phyloP scores from a whole-genome alignment of 1,284 basidiomycete species.

The Pholiota adiposa region DNA sequence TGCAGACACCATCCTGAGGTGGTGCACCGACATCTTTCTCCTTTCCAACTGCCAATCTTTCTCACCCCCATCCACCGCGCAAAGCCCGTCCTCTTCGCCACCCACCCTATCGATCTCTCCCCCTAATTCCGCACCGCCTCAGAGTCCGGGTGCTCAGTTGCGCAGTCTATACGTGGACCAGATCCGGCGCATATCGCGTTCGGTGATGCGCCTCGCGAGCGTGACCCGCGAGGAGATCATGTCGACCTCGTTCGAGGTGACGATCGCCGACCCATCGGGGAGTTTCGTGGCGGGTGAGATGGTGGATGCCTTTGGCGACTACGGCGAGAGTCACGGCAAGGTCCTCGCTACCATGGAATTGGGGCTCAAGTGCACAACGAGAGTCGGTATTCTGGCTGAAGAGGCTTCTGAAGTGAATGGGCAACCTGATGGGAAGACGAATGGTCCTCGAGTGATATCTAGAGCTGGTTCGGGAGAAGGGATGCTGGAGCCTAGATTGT shows the following conservation, averaged over 20 bases:
- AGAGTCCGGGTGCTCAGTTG: conserved; percentile 33
- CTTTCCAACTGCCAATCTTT: conserved; percentile 54
- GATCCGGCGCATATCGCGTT: conserved; percentile 62
- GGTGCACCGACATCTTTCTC: conserved; percentile 67
- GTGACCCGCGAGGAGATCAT: conserved; percentile 72
- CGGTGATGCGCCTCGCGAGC: conserved; percentile 60
- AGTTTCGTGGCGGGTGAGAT: conserved; percentile 57
- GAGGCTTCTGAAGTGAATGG: conserved; percentile 10
- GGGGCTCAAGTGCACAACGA: conserved; percentile 65
- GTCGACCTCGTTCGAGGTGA: conserved; percentile 71
- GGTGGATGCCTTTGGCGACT: conserved; percentile 69
- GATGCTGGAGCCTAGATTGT: conserved; percentile 57
- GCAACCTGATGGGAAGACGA: background rate
- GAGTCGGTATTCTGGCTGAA: conserved; percentile 32
- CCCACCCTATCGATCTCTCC: conserved; percentile 24
- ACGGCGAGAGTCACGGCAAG: conserved; percentile 50
- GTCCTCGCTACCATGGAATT: conserved; percentile 74
- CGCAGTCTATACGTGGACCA: conserved; percentile 58
- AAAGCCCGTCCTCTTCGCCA: conserved; percentile 24
- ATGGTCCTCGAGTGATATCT: background rate
- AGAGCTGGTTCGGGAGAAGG: conserved; percentile 35
- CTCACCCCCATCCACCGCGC: conserved; percentile 21
- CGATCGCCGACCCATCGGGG: conserved; percentile 51
- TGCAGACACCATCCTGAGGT: conserved; percentile 69
- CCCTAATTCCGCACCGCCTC: conserved; percentile 18